Evolutionary conservation across 371 early-diverging fungal species (phyloP), one percentile per base, ranked within the genome.

Genomic region (Lichtheimia corymbifera): DNA sequence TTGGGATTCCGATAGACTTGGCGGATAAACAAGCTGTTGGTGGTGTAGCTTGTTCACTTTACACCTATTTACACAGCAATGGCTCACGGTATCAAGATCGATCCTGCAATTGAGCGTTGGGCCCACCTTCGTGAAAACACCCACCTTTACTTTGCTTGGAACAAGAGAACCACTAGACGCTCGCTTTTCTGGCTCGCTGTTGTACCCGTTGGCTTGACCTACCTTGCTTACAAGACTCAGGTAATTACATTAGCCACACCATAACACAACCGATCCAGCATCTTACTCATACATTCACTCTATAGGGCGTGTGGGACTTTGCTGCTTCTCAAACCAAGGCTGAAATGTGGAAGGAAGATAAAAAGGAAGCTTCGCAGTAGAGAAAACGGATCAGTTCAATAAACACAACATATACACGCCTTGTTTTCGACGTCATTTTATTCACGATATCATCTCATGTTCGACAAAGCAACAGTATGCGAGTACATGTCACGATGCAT

Each of bases 41-140:
- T 47, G 47, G 22, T 5, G 47, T 6, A n/a, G 22, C 47, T 47
- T 17, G 14, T 5, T 18, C 14, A 5, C 17, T 47, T 11, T n/a
- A n/a, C 47, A 47, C 47, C n/a, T 47, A 47, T 22, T 35, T 18
- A 54, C 15, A 30, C 40, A 54, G 20, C 40, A 49, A 63, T 63
- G 63, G 63, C 57, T 43, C 63, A 63, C 63, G 63, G 45, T 51
- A 55, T 80, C 45, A 76, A 76, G 62, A 30, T 68, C 58, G 88
- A 87, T 72, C 86, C 86, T 54, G 82, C 85, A 49, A 73, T 87
- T 65, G 88, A 87, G 61, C 77, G 83, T 69, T 87, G 88, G 88
- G 83, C 84, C 27, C 74, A 71, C 66, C 71, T 87, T 60, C 86
- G 88, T 75, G 86, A 87, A 65, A 83, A 84, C 62, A 82, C 83